Percentiles rank a stretch among this genome's conserved stretches.
Conservation (phyloP, 768 basidiomycete species). For the Tricholoma saponaceum region DNA sequence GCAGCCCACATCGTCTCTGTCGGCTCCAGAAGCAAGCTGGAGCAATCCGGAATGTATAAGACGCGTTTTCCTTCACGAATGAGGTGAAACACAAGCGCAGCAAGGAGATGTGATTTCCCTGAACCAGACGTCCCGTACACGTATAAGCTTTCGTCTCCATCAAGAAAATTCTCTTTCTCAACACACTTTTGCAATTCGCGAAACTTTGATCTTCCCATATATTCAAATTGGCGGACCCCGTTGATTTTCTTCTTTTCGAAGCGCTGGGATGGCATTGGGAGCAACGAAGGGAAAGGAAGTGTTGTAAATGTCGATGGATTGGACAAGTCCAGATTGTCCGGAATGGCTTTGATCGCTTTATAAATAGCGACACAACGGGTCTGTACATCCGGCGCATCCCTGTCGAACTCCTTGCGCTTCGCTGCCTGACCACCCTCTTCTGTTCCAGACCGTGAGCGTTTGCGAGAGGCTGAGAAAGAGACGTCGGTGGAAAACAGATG, state of each 20-base stretch:
- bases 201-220: conserved; percentile 12
- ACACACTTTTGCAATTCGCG: conserved; percentile 4
- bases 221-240: conserved; percentile 7
- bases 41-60: conserved; percentile 13
- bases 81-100: conserved; percentile 10
- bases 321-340: conserved; percentile 8
- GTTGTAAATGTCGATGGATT: conserved; percentile 10
- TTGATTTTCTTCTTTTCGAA: conserved; percentile 5
- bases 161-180: conserved; percentile 3
- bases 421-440: conserved; percentile 7
- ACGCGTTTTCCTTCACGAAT: conserved; percentile 11
- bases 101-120: conserved; percentile 16
- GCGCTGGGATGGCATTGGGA: conserved; percentile 6
- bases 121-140: conserved; percentile 11
- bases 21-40: conserved; percentile 3
- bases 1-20: conserved; percentile 6
- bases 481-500: conserved; percentile 1
- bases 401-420: conserved; percentile 4
- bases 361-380: conserved; percentile 9
- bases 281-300: conserved; percentile 13
- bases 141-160: conserved; percentile 4
- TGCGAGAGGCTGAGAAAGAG: conserved; percentile 9
- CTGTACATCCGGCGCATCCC: conserved; percentile 1
- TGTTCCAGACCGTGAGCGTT: conserved; percentile 4
- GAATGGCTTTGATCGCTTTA: conserved; percentile 11